These are phyloP conservation scores for Phlebiopsis flavidoalba DNA, from an alignment of 768 basidiomycete genomes.

Conservation along the genomic window DNA sequence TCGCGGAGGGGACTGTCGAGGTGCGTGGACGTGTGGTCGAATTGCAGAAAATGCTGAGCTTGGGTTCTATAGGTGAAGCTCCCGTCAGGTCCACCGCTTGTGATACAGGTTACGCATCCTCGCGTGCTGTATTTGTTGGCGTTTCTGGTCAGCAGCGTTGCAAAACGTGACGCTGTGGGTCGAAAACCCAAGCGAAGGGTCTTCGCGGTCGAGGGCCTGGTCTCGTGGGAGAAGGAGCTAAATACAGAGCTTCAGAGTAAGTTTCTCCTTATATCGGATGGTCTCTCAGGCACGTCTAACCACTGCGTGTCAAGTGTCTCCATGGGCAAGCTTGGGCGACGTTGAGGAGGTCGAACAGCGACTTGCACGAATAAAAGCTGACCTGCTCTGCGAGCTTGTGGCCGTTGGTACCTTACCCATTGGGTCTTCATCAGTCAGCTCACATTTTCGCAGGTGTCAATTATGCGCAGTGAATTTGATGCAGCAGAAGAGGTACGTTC, in stretches of 20 bases:
- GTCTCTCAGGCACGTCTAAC: not conserved
- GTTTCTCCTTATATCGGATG: not conserved
- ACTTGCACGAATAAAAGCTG: constrained; percentile 62
- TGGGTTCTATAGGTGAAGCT: constrained; percentile 23
- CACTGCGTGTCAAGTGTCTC: constrained; percentile 36
- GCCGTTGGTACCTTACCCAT: constrained; percentile 37
- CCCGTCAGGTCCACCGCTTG: constrained; percentile 38
- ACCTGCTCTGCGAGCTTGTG: constrained; percentile 65
- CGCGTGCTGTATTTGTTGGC: constrained; percentile 57
- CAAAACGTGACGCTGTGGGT: constrained; percentile 71
- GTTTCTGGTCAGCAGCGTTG: constrained; percentile 59
- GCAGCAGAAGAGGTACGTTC: constrained; percentile 51
- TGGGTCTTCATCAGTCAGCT: not conserved
- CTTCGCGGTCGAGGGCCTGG: constrained; percentile 61
- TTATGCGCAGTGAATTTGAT: constrained; percentile 65
- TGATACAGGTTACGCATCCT: constrained; percentile 62
- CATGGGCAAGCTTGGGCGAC: constrained; percentile 50
- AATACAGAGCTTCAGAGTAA: constrained; percentile 1
- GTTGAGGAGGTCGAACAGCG: constrained; percentile 41
- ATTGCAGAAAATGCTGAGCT: not conserved
- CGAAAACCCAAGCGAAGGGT: constrained; percentile 68
- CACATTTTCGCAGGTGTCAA: constrained; percentile 41
- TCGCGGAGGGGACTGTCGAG: constrained; percentile 34
- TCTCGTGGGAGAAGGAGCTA: constrained; percentile 41
- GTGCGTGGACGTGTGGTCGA: constrained; percentile 15